Evolutionary conservation across 164 flowering plant genomes (phyloP).

Genomic region (Vitis rotundifolia): DNA sequence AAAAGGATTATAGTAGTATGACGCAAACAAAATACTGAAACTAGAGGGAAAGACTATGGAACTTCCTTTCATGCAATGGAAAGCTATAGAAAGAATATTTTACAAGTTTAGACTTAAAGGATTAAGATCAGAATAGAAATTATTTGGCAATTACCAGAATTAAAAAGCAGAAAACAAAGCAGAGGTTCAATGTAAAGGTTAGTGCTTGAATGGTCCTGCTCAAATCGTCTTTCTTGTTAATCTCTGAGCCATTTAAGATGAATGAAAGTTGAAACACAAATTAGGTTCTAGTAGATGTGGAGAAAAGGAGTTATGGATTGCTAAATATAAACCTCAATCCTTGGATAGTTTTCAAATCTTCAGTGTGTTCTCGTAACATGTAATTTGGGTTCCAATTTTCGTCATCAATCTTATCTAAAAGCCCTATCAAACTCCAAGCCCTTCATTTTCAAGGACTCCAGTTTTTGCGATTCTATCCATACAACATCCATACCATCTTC

Average conservation of each 20-base stretch:
- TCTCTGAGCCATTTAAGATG: background rate
- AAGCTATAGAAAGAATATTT: too few relatives aligned
- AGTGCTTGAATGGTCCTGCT: too few relatives aligned
- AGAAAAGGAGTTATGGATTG: conserved; percentile 68
- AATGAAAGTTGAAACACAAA: conserved; percentile 13
- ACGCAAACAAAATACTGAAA: too few relatives aligned
- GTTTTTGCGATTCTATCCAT: conserved; percentile 91
- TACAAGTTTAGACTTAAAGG: too few relatives aligned
- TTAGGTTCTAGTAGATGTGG: conserved; percentile 35
- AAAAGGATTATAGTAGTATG: too few relatives aligned
- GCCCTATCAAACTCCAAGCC: conserved; percentile 66
- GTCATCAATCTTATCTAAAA: conserved; percentile 73
- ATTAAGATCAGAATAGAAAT: too few relatives aligned
- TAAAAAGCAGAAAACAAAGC: too few relatives aligned
- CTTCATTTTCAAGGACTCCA: conserved; percentile 90
- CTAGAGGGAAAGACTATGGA: too few relatives aligned
- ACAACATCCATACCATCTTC: conserved; percentile 99
- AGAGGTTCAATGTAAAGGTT: too few relatives aligned
- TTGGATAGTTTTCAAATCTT: conserved; percentile 82
- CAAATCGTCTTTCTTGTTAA: background rate
- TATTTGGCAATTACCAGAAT: too few relatives aligned
- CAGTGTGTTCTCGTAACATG: conserved; percentile 79
- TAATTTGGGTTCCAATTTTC: conserved; percentile 84
- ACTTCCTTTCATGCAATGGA: too few relatives aligned
- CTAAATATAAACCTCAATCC: conserved; percentile 70